Evolutionary conservation across 2,329 filamentous ascomycete species (phyloP), one percentile per base, ranked within the genome.

Genomic region (Penicillium sp.): DNA sequence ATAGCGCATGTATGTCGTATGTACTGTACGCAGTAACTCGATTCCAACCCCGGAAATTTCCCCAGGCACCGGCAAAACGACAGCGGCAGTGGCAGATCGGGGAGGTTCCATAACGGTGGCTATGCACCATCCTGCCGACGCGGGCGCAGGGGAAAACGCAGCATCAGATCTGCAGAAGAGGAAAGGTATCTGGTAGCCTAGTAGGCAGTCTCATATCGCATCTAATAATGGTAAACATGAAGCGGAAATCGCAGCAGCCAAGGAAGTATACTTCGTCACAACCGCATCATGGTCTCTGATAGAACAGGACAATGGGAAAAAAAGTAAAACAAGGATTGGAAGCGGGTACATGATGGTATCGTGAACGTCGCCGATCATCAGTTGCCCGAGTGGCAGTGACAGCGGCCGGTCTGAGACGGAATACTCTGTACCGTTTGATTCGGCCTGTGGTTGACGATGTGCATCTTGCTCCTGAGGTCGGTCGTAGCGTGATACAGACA

Each of bases 111-210:
- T n/a, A 49, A 35, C 35, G 41, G 41, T 39, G 47, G 47, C 47
- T 49, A 49, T 49, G 47, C 47, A 49, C 35, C 35, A 25, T 43
- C 38, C 38, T 49, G 40, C 35, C 29, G 35, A 46, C 14, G 29
- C 33, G 30, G 6, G 2, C 22, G 22, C n/a, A 16, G 33, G 9
- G 9, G 18, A 30, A 44, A 27, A 10, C 19, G 38, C 39, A 42
- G 29, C 22, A 7, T 2, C 8, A 25, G 22, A 25, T 25, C 22
- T 25, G 22, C 22, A 8, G 22, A 25, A 25, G 22, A 25, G 22
- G 7, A 35, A 12, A 29, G 16, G 36, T 49, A 36, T 40, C 5
- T 40, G 30, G 41, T 46, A 49, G 47, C 47, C 47, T 46, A 37
- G 29, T 36, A 46, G 47, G 47, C 41, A 46, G 36, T 35, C 35